Evolutionary conservation across 2,329 filamentous ascomycete species (phyloP).

Genomic region (Penicillium sp.): DNA sequence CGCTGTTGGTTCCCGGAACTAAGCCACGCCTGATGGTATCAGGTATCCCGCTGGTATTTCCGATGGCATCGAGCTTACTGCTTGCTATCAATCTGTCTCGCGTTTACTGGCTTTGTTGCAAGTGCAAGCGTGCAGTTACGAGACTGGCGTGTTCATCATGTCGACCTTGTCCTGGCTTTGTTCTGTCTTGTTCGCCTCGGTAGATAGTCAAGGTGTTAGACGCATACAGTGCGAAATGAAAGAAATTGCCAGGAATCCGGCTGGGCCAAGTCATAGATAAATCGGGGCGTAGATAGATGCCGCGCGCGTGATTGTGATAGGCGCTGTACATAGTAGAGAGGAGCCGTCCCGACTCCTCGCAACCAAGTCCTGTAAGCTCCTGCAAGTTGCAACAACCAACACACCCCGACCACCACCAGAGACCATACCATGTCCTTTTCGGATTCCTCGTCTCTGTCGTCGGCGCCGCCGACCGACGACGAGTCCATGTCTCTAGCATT

Average conservation of each 20-base stretch:
- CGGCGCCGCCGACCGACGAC: slow-evolving; percentile 57
- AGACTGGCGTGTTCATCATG: too few relatives aligned
- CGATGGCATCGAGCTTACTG: too few relatives aligned
- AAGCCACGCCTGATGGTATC: too few relatives aligned
- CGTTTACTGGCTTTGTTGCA: too few relatives aligned
- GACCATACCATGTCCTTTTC: slow-evolving; percentile 43
- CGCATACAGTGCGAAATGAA: slow-evolving; percentile 7
- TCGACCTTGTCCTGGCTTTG: background rate
- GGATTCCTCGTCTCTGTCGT: slow-evolving; percentile 57
- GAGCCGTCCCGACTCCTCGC: slow-evolving; percentile 16
- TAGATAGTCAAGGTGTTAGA: background rate
- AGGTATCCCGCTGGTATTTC: too few relatives aligned
- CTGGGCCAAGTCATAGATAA: slow-evolving; percentile 20
- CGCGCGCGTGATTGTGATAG: slow-evolving; percentile 33
- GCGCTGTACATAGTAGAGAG: slow-evolving; percentile 24
- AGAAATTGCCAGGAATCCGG: background rate
- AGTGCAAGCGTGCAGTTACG: too few relatives aligned
- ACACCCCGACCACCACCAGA: slow-evolving; percentile 25
- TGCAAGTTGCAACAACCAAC: slow-evolving; percentile 25
- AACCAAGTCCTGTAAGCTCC: slow-evolving; percentile 6
- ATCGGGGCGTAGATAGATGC: slow-evolving; percentile 21
- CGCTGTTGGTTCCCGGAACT: too few relatives aligned
- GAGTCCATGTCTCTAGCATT: slow-evolving; percentile 43
- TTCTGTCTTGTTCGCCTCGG: background rate
- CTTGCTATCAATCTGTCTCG: too few relatives aligned